Percentiles rank a stretch among this genome's conserved stretches.
phyloP scores from a whole-genome alignment of 345 rosid genomes.

The Carallia pectinifolia region DNA sequence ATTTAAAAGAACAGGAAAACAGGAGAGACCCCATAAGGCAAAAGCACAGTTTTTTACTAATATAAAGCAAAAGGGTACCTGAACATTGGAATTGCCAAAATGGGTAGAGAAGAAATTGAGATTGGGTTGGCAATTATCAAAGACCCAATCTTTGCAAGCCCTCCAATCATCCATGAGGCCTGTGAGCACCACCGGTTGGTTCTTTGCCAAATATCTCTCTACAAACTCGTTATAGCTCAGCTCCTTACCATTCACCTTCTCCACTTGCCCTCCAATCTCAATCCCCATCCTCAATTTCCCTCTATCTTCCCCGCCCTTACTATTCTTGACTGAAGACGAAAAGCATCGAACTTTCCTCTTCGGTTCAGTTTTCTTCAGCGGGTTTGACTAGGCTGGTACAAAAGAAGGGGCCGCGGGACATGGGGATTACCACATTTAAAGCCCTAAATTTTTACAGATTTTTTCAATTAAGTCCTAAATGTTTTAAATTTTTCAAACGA shows the following conservation, averaged over 20 bases:
- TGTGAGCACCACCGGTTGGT: conserved; percentile 68
- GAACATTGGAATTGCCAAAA: conserved; percentile 75
- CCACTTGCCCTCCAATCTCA: conserved; percentile 56
- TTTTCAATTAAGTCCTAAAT: too few species aligned
- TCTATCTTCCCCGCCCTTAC: too few species aligned
- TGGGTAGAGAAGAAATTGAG: conserved; percentile 59
- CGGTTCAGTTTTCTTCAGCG: too few species aligned
- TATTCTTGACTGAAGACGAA: too few species aligned
- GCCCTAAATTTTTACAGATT: too few species aligned
- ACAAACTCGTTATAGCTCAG: conserved; percentile 61
- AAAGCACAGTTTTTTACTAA: too few species aligned
- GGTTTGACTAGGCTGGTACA: too few species aligned
- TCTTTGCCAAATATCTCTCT: conserved; percentile 59
- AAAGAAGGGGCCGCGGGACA: too few species aligned
- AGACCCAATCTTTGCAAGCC: conserved; percentile 80
- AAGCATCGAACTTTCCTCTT: too few species aligned
- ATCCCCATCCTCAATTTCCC: conserved; percentile 44
- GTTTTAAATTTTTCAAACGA: too few species aligned
- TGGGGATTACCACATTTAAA: too few species aligned
- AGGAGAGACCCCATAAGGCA: background rate
- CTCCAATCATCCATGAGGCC: conserved; percentile 80
- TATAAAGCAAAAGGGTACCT: conserved; percentile 39
- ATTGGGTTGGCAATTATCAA: conserved; percentile 49
- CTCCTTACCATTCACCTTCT: conserved; percentile 64
- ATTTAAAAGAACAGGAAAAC: background rate